phyloP scores from a whole-genome alignment of 169 alveolate genomes.

The Cryptosporidium tyzzeri region DNA sequence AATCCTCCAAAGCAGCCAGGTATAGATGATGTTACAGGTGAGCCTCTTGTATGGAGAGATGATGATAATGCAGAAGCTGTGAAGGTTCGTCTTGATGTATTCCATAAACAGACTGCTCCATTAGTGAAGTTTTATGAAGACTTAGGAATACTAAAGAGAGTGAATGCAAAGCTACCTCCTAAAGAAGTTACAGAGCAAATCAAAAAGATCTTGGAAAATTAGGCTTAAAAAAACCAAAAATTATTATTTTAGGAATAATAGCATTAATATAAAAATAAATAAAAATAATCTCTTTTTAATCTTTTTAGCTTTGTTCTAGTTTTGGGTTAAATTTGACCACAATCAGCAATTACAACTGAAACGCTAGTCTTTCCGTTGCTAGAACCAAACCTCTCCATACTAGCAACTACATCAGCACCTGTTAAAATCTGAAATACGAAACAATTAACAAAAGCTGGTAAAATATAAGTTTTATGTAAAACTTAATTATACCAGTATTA shows the following conservation, averaged over 20 bases:
- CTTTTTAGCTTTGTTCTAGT: background rate
- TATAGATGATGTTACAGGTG: slow-evolving; percentile 93
- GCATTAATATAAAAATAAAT: background rate
- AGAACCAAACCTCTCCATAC: slow-evolving; percentile 92
- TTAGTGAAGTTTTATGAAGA: slow-evolving; percentile 83
- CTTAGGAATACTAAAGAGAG: slow-evolving; percentile 80
- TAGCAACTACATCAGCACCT: slow-evolving; percentile 93
- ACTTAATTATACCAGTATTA: slow-evolving; percentile 10
- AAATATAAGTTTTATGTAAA: background rate
- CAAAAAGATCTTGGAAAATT: slow-evolving; percentile 32
- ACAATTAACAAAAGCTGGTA: background rate
- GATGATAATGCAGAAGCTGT: slow-evolving; percentile 88
- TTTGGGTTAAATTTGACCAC: slow-evolving; percentile 86
- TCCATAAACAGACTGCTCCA: slow-evolving; percentile 84
- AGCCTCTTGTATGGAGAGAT: slow-evolving; percentile 84
- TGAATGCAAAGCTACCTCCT: slow-evolving; percentile 83
- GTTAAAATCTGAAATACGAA: slow-evolving; percentile 65
- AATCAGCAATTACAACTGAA: slow-evolving; percentile 91
- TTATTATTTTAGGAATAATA: background rate
- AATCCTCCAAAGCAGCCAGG: slow-evolving; percentile 92
- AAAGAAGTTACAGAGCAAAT: slow-evolving; percentile 83
- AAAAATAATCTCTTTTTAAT: background rate
- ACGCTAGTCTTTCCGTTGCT: slow-evolving; percentile 89
- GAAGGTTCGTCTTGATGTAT: slow-evolving; percentile 82
- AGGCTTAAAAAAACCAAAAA: background rate